phyloP scores from a whole-genome alignment of 345 rosid species.

The Populus simonii region DNA sequence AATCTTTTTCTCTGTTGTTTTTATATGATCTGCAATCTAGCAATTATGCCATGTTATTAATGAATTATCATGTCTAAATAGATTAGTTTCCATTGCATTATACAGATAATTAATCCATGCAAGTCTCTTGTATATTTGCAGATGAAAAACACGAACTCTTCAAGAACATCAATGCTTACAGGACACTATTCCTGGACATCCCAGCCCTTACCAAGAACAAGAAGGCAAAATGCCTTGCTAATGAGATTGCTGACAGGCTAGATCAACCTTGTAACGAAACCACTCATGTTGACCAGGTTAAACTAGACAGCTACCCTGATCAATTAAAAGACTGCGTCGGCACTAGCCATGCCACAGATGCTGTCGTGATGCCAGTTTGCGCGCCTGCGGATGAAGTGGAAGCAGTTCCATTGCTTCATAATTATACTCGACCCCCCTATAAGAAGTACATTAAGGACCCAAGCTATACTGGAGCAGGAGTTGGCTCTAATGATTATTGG shows the following conservation, averaged over 20 bases:
- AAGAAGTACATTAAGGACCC: constrained; percentile 55
- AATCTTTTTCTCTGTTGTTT: not conserved
- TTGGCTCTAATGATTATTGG: constrained; percentile 68
- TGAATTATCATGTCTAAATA: too few relatives aligned
- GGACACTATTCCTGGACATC: constrained; percentile 40
- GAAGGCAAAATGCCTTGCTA: constrained; percentile 61
- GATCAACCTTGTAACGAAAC: not conserved
- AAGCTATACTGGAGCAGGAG: constrained; percentile 50
- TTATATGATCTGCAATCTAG: not conserved
- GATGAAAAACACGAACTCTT: constrained; percentile 51
- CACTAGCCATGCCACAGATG: not conserved
- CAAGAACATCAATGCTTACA: constrained; percentile 62
- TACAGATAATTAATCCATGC: too few relatives aligned
- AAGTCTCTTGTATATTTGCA: not conserved
- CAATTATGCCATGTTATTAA: too few relatives aligned
- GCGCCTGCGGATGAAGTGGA: not conserved
- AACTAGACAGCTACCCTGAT: not conserved
- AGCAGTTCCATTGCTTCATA: not conserved
- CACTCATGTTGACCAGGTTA: not conserved
- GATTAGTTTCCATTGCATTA: too few relatives aligned
- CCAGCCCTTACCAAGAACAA: constrained; percentile 42
- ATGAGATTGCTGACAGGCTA: constrained; percentile 46
- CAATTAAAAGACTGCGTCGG: not conserved
- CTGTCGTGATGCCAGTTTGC: not conserved
- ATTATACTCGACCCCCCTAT: constrained; percentile 55